A percentile compares a stretch with the other conserved stretches of the same genome.
Conservation (phyloP, 108 stramenopile genomes). For the Skeletonema costatum region DNA sequence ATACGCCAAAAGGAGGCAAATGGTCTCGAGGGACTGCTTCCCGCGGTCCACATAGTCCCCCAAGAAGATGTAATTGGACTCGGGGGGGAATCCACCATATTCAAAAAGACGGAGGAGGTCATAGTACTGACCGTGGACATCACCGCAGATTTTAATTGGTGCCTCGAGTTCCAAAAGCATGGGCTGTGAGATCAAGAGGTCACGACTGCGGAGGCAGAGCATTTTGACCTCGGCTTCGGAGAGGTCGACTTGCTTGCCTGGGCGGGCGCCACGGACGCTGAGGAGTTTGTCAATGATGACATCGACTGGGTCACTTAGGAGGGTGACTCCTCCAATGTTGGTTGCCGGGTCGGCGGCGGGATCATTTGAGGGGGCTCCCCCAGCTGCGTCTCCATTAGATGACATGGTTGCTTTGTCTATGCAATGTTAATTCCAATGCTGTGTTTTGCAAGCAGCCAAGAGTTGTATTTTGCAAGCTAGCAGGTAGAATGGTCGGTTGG, state of each 20-base stretch:
- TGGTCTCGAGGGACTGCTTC: conserved; percentile 97
- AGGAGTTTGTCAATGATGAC: conserved; percentile 91
- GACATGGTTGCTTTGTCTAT: conserved; percentile 3
- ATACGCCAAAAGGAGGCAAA: conserved; percentile 96
- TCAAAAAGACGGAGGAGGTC: conserved; percentile 97
- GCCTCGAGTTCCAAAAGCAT: conserved; percentile 98
- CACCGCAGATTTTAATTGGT: conserved; percentile 99
- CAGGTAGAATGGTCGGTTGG: too few relatives aligned
- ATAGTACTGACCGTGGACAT: conserved; percentile 96
- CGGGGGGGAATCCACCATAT: conserved; percentile 98
- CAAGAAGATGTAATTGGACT: conserved; percentile 97
- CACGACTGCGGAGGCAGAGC: conserved; percentile 91
- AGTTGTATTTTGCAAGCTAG: too few relatives aligned
- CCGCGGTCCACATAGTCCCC: conserved; percentile 99
- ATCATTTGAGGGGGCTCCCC: conserved; percentile 32
- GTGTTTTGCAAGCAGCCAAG: too few relatives aligned
- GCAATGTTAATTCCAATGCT: background rate
- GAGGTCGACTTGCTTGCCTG: conserved; percentile 89
- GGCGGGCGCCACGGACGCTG: conserved; percentile 87
- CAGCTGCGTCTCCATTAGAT: conserved; percentile 59
- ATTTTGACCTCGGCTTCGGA: conserved; percentile 93
- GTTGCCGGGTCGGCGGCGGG: conserved; percentile 16
- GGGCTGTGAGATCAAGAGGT: conserved; percentile 95
- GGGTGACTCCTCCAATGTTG: conserved; percentile 50
- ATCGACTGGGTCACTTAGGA: conserved; percentile 87